Evolutionary conservation across 1,284 basidiomycete species (phyloP).

Genomic region (Ustilago crameri): DNA sequence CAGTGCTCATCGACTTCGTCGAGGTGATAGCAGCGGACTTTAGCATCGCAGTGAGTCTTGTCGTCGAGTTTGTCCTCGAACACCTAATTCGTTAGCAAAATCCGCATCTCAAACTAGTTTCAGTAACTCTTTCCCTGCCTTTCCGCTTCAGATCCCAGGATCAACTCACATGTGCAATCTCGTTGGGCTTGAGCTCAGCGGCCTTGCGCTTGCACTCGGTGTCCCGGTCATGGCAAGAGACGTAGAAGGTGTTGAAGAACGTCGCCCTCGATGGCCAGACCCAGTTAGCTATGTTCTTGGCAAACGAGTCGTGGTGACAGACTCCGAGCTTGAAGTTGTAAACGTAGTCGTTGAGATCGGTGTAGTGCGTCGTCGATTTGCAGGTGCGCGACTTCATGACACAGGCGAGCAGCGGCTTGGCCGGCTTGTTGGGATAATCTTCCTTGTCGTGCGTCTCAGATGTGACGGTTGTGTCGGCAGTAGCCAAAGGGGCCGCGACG

Average conservation of each 20-base stretch:
- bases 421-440: too few relatives aligned
- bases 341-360: not conserved
- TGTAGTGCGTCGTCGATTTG: not conserved
- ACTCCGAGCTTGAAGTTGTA: not conserved
- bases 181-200: too few relatives aligned
- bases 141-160: too few relatives aligned
- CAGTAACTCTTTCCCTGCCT: too few relatives aligned
- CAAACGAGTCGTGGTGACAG: not conserved
- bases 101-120: too few relatives aligned
- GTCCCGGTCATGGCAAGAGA: too few relatives aligned
- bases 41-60: conserved; percentile 8
- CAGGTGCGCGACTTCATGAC: not conserved
- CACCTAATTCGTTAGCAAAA: not conserved
- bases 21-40: conserved; percentile 5
- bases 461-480: too few relatives aligned
- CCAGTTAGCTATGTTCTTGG: not conserved
- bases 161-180: not conserved
- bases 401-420: too few relatives aligned
- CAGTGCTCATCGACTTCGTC: conserved; percentile 17
- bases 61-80: conserved; percentile 8
- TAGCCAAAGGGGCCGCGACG: too few relatives aligned
- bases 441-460: too few relatives aligned
- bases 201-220: too few relatives aligned
- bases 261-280: not conserved
- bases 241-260: too few relatives aligned